Conservation (phyloP, 2,329 filamentous ascomycete genomes). For the Mycocentrospora acerina region DNA sequence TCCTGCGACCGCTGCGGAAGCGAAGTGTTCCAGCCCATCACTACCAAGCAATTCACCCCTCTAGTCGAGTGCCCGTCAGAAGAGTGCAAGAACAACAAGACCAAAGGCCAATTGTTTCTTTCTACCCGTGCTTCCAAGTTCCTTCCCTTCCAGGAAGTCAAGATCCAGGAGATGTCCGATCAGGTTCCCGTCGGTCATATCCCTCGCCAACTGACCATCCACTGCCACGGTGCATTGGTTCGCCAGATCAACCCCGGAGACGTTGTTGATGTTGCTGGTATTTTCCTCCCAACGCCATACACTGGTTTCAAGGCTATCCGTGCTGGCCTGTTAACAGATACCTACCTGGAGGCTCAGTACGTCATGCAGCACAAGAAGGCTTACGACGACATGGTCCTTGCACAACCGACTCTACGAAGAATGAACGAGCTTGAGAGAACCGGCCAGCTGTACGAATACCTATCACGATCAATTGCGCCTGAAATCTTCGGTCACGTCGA, state of each 20-base stretch:
- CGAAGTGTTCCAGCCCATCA: constrained; percentile 96
- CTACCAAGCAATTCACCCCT: constrained; percentile 86
- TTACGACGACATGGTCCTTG: constrained; percentile 87
- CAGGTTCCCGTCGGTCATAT: constrained; percentile 98
- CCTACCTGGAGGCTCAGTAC: constrained; percentile 92
- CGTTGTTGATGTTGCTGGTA: constrained; percentile 88
- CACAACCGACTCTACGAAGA: constrained; percentile 74
- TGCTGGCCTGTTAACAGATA: constrained; percentile 94
- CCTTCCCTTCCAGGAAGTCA: constrained; percentile 95
- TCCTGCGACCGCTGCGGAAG: constrained; percentile 95
- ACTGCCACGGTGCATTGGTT: constrained; percentile 85
- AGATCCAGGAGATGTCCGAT: constrained; percentile 98
- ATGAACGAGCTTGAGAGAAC: constrained; percentile 84
- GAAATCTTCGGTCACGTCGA: constrained; percentile 97
- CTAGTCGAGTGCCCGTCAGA: constrained; percentile 82
- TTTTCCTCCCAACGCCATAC: constrained; percentile 96
- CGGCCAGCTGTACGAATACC: constrained; percentile 92
- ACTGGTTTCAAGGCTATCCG: constrained; percentile 98
- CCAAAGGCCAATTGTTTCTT: constrained; percentile 89
- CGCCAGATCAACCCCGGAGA: constrained; percentile 90
- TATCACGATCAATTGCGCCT: constrained; percentile 93
- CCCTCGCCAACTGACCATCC: constrained; percentile 82
- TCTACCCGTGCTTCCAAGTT: constrained; percentile 98
- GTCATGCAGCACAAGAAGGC: constrained; percentile 97
- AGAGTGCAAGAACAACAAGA: constrained; percentile 88